Evolutionary conservation across 148 eudicot genomes (phyloP).

Genomic region (Rhododendron ferrugineum): DNA sequence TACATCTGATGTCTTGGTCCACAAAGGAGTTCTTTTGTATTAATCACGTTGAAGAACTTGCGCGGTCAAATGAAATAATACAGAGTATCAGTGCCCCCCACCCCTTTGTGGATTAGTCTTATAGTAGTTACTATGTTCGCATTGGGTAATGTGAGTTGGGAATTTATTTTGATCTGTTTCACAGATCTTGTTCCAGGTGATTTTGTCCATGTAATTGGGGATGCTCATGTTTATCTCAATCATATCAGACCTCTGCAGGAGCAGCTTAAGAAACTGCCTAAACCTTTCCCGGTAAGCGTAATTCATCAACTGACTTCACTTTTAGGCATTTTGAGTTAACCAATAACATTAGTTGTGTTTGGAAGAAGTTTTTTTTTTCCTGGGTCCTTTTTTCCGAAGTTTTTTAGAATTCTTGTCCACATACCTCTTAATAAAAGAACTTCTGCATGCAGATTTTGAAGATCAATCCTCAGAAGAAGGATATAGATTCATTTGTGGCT

Average conservation of each 20-base stretch:
- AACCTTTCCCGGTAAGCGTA: slow-evolving; percentile 78
- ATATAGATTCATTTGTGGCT: slow-evolving; percentile 69
- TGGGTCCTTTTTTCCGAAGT: neutral
- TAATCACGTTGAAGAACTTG: neutral
- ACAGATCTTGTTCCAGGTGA: slow-evolving; percentile 85
- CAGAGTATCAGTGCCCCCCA: neutral
- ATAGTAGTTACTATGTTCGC: neutral
- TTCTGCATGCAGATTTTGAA: slow-evolving; percentile 43
- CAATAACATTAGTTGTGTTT: neutral
- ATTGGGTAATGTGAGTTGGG: neutral
- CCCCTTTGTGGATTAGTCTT: neutral
- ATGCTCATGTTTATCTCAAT: slow-evolving; percentile 80
- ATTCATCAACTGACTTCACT: neutral
- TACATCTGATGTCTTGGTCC: neutral
- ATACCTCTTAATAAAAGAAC: neutral
- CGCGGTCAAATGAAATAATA: neutral
- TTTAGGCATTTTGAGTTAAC: neutral
- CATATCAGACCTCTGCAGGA: slow-evolving; percentile 77
- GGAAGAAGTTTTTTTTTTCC: neutral
- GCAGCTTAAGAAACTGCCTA: slow-evolving; percentile 69
- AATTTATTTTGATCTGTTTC: neutral
- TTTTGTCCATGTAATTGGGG: slow-evolving; percentile 79
- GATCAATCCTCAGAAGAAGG: slow-evolving; percentile 70
- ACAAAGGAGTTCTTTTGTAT: neutral
- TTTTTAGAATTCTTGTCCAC: neutral